Base-by-base conservation (phyloP, 768 basidiomycete genomes). In the Panaeolus cyanescens region DNA sequence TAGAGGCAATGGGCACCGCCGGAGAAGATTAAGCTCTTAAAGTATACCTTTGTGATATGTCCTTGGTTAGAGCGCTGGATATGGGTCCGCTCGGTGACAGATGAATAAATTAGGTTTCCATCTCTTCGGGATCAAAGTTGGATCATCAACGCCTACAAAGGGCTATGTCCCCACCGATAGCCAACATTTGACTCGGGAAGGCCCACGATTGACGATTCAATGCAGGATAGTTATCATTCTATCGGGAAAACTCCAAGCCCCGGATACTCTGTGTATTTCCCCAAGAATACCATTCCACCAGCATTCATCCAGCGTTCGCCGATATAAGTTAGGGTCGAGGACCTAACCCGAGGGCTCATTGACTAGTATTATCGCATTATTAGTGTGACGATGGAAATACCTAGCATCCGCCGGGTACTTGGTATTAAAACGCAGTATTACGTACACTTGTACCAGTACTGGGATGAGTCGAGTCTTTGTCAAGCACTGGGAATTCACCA, bases 111-210 rank as follows among this genome's bases (percentile, higher is more conserved):
- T 12, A 20, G 33, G 33, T 34, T 34, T 34, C 33, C 13, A 6
- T 6, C 33, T 34, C 5, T 28, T 50, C 25, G 12, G 25, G 45
- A 50, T 50, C 45, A 50, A 50, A 28, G 25, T 28, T 50, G 25
- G 9, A 5, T 28, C 22, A 28, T 50, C 25, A 12, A 25, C 30
- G 10, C 30, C 19, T 28, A 50, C 45, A 22, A 19, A 28, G 13
- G 25, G 45, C 45, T 50, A 50, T 50, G 45, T 28, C 45, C 45
- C n/a, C 45, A 50, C 15, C 45, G 45, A 50, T 15, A 15, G 45
- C 45, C 45, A 50, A 50, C 45, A 50, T 50, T 50, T 50, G 45
- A 50, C 45, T 50, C 45, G 45, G 45, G 45, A 50, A 25, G 45
- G 22, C 45, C 45, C 45, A 50, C 45, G 25, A 50, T 50, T 10